Percentiles rank a stretch among this genome's conserved stretches.
Evolutionary conservation across 139 green algal genomes (phyloP).

Genomic region (Coelastrella sp.): DNA sequence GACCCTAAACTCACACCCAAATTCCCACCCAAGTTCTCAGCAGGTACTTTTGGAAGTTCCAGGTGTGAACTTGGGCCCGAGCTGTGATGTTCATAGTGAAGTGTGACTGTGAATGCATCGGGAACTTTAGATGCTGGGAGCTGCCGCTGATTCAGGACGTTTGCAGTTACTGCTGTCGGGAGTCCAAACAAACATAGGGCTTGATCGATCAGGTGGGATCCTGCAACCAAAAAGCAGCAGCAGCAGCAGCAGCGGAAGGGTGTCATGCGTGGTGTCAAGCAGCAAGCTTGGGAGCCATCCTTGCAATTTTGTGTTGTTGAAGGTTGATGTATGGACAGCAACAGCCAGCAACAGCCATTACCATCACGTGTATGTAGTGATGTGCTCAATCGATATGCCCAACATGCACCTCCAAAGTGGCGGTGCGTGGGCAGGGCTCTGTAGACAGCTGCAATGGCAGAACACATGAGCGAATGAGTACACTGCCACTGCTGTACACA

Average conservation of each 20-base stretch:
- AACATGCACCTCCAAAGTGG: too few species aligned
- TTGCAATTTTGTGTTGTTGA: too few species aligned
- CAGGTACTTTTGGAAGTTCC: not conserved
- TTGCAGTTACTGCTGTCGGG: not conserved
- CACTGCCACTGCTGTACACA: not conserved
- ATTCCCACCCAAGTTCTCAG: not conserved
- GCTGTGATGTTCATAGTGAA: slow-evolving; percentile 24
- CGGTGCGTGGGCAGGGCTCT: too few species aligned
- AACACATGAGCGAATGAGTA: too few species aligned
- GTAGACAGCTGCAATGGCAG: too few species aligned
- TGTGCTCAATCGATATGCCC: too few species aligned
- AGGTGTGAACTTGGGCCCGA: not conserved
- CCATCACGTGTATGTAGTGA: too few species aligned
- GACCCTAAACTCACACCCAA: too few species aligned
- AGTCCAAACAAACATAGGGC: slow-evolving; percentile 30
- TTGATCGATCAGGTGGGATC: slow-evolving; percentile 38
- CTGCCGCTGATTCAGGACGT: slow-evolving; percentile 32
- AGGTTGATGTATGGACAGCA: too few species aligned
- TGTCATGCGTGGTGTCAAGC: not conserved
- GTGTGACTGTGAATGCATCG: slow-evolving; percentile 41
- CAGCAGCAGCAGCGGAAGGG: not conserved
- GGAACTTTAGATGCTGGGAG: slow-evolving; percentile 20
- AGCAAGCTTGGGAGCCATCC: too few species aligned
- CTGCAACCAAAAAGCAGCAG: slow-evolving; percentile 14
- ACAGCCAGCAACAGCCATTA: too few species aligned